Evolutionary conservation across 805 yeast species (phyloP), one percentile per base, ranked within the genome.

Genomic region (Phaffomyces opuntiae): DNA sequence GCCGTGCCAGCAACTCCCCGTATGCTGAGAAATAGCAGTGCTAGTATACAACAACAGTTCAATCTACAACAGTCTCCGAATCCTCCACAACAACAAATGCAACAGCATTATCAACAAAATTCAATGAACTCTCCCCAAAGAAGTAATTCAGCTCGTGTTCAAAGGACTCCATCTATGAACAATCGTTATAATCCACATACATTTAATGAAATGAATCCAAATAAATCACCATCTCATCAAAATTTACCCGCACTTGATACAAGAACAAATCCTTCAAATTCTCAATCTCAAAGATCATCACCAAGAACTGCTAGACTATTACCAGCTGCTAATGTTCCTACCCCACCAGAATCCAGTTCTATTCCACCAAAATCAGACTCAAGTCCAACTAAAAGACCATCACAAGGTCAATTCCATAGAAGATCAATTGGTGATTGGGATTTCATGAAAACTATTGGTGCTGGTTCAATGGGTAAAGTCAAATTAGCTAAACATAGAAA

Each of bases 401-500:
- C 53, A 0, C 69, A 63, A 36, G 53, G 55, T 8, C 70, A 64
- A 54, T 85, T 86, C 55, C 91, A 89, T 62, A 78, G 98, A 52
- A 84, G 83, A 48, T 76, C 96, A 5, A 83, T 91, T 45, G 99
- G 98, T 13, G 96, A 93, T 53, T 91, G 99, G 99, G 95, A 87
- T 55, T 90, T 91, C 56, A 75, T 87, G 47, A 88, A 88, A 65
- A 89, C 96, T 3, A 86, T 93, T 39, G 99, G 99, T 38, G 96
- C 98, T 2, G 99, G 99, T 4, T 88, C 96, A 0, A 93, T 93
- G 99, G 99, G 99, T 48, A 95, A 91, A 64, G 99, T 93, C 42
- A 93, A 93, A 67, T 72, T 93, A 36, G 98, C 98, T 2, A 82
- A 80, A 57, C 96, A 90, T 67, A 78, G 85, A 53, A 65, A 79